A percentile compares a stretch with the other conserved stretches of the same genome.
phyloP scores from a whole-genome alignment of 2,329 filamentous ascomycete species.

The Claviceps monticola region DNA sequence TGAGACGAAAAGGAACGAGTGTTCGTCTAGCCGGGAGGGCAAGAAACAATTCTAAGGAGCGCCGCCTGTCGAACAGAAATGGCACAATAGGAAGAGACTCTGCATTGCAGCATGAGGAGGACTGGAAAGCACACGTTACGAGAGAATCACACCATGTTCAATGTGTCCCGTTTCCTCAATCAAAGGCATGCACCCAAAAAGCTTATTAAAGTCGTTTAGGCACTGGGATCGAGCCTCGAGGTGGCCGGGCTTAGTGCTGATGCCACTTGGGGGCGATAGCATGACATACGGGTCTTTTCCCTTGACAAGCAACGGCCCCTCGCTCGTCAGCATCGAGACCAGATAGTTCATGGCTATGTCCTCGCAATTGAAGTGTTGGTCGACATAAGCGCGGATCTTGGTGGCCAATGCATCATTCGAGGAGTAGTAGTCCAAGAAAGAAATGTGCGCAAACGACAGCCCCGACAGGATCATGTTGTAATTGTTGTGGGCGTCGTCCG shows the following conservation, averaged over 20 bases:
- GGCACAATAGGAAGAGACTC: not conserved
- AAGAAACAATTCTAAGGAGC: too few species aligned
- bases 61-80: not conserved
- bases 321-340: constrained; percentile 19
- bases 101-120: not conserved
- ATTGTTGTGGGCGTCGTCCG: constrained; percentile 11
- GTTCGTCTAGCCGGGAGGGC: too few species aligned
- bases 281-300: constrained; percentile 20
- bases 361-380: constrained; percentile 26
- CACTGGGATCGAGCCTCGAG: constrained; percentile 21
- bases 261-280: constrained; percentile 17
- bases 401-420: constrained; percentile 18
- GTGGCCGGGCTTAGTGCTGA: constrained; percentile 20
- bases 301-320: constrained; percentile 20
- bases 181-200: constrained; percentile 22
- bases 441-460: constrained; percentile 23
- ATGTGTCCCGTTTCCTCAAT: constrained; percentile 20
- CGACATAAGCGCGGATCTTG: constrained; percentile 22
- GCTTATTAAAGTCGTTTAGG: constrained; percentile 20
- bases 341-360: constrained; percentile 26
- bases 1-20: too few species aligned
- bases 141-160: constrained; percentile 17
- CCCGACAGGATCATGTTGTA: constrained; percentile 25
- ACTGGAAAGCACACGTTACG: constrained; percentile 6
- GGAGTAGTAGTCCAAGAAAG: constrained; percentile 25